Conservation (phyloP, 192 early-diverging fungal genomes). For the Haplosporangium gracile region DNA sequence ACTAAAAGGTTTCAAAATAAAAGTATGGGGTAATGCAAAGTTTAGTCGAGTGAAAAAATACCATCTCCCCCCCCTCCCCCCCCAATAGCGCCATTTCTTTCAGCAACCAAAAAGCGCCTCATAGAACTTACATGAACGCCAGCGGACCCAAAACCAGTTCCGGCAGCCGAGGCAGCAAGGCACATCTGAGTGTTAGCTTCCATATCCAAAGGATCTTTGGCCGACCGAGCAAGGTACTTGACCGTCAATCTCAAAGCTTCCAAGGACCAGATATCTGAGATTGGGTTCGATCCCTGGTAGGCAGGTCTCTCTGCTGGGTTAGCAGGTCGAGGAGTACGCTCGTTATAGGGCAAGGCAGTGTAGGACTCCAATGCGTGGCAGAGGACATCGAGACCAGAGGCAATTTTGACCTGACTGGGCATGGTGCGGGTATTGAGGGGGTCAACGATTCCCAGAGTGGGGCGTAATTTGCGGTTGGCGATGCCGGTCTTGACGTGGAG, state of each 20-base stretch:
- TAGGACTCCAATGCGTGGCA: slow-evolving; percentile 95
- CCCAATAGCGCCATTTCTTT: not conserved
- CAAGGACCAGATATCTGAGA: slow-evolving; percentile 91
- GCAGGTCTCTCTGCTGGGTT: slow-evolving; percentile 90
- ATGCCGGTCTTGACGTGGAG: slow-evolving; percentile 92
- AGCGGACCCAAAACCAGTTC: slow-evolving; percentile 90
- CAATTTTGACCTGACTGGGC: slow-evolving; percentile 88
- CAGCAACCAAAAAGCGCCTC: not conserved
- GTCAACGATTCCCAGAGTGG: slow-evolving; percentile 88
- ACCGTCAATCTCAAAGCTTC: slow-evolving; percentile 85
- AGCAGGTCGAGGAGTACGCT: slow-evolving; percentile 80
- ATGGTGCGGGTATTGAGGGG: slow-evolving; percentile 89
- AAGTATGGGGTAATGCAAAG: not conserved
- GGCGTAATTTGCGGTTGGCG: slow-evolving; percentile 86
- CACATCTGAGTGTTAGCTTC: slow-evolving; percentile 84
- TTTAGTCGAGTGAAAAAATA: not conserved
- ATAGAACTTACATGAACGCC: slow-evolving; percentile 90
- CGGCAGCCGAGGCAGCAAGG: slow-evolving; percentile 90
- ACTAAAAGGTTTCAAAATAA: slow-evolving; percentile 16
- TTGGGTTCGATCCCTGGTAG: slow-evolving; percentile 94
- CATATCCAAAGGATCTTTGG: slow-evolving; percentile 74
- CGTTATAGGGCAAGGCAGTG: slow-evolving; percentile 88
- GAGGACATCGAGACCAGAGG: slow-evolving; percentile 90
- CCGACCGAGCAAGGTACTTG: slow-evolving; percentile 81
- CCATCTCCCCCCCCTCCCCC: too few species aligned